phyloP scores from a whole-genome alignment of 495 filamentous ascomycete genomes.

The Trichocladium uniseriatum region DNA sequence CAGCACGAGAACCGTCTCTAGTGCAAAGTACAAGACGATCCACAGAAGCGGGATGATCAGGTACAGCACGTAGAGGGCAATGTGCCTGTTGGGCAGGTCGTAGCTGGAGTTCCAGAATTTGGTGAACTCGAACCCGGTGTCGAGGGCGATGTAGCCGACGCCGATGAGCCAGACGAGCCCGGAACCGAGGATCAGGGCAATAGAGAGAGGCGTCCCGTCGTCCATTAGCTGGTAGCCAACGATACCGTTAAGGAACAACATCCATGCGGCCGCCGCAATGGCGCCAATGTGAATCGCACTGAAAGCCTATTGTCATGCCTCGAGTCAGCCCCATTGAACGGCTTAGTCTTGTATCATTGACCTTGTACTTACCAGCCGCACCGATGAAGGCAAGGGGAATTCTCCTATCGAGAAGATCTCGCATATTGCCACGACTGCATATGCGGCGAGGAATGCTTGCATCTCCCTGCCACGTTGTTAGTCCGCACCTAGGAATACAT shows the following conservation, averaged over 20 bases:
- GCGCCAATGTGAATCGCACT: slow-evolving; percentile 86
- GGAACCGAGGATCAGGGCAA: slow-evolving; percentile 66
- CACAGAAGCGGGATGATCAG: slow-evolving; percentile 86
- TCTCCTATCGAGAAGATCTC: slow-evolving; percentile 94
- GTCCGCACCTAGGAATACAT: not conserved
- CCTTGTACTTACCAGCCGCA: slow-evolving; percentile 55
- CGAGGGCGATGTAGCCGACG: slow-evolving; percentile 89
- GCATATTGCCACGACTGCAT: slow-evolving; percentile 82
- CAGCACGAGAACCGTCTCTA: slow-evolving; percentile 76
- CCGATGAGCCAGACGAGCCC: slow-evolving; percentile 69
- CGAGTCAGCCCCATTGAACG: too few relatives aligned
- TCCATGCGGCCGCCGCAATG: slow-evolving; percentile 81
- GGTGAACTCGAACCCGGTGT: slow-evolving; percentile 85
- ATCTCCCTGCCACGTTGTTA: slow-evolving; percentile 62
- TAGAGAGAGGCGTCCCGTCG: slow-evolving; percentile 77
- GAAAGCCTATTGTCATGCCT: slow-evolving; percentile 64
- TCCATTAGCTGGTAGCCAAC: slow-evolving; percentile 92
- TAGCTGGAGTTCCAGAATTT: slow-evolving; percentile 57
- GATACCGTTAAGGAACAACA: slow-evolving; percentile 82
- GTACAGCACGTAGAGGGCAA: slow-evolving; percentile 88
- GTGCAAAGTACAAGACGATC: slow-evolving; percentile 68
- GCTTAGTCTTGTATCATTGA: too few relatives aligned
- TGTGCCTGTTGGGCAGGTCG: slow-evolving; percentile 53
- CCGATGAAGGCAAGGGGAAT: slow-evolving; percentile 61
- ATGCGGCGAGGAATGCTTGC: slow-evolving; percentile 83